Base-by-base conservation (phyloP, 169 alveolate genomes). In the Eimeria acervulina region DNA sequence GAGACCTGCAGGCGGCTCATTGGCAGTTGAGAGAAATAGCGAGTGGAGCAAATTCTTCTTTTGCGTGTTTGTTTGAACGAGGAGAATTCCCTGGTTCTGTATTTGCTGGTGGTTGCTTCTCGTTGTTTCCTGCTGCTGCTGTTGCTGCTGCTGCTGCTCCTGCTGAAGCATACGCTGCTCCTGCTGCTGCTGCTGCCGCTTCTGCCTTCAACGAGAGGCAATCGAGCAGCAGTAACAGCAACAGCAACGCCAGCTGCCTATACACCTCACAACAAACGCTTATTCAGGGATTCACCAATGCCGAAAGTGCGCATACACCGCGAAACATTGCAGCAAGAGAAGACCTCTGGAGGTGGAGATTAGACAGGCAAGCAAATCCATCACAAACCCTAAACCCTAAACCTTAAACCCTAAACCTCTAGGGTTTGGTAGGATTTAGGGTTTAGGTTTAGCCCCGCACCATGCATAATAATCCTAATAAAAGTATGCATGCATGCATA, bases 1-100 rank as follows among this genome's bases (percentile, higher is more conserved):
- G 91, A 8, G 91, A 83, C 28, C 91, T 83, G 17, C 91, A 83
- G 44, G 91, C 91, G 8, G 72, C 91, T 51, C n/a, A 83, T 38
- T 83, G 91, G 91, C 91, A 83, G 55, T 26, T 83, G 59, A 72
- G 91, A 12, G 91, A 83, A 51, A 47, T 83, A n/a, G 91, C 47
- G 8, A n/a, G 70, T 47, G 91, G 91, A 13, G 91, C 51, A 17
- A 74, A 74, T 23, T 28, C 70, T 51, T 13, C 91, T 51, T 28
- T 28, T 28, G 91, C 91, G 28, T 83, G 47, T 17, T 44, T 44
- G 12, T 83, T 51, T 52, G 91, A 83, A 47, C 68, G 91, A 12
- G 91, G 91, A 15, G 91, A 83, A 31, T 83, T 83, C n/a, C 91
- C 91, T 15, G 91, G 91, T 26, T 47, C 72, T 15, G 72, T 47